Evolutionary conservation across 148 eudicot genomes (phyloP), one percentile per base, ranked within the genome.

Genomic region (Diospyros lotus): DNA sequence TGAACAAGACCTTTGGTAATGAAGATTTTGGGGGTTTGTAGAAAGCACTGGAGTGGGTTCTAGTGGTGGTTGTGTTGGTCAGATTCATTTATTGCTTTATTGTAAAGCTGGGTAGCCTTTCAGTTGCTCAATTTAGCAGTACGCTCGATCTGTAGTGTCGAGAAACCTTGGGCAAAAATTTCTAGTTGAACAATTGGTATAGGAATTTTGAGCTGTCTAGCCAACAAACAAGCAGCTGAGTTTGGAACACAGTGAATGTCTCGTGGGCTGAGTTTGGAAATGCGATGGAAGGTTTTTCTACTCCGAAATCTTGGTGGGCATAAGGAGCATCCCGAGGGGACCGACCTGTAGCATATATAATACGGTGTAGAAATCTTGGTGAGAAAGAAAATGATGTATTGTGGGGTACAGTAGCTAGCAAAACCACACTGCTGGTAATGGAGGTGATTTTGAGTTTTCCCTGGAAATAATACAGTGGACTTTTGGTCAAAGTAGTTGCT

Each of bases 391-490:
- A 58, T 14, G n/a, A 58, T 2, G 77, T 85, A 79, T 82, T 79
- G 41, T 52, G 64, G 65, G 76, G 63, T 75, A 64, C 50, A 64
- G 38, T 51, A 74, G 69, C 69, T 64, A 64, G 60, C 69, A 74
- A 64, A 74, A 64, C 15, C 46, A 74, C 72, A 12, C 59, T 63
- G 68, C 55, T 58, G 28, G 28, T 28, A 70, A 70, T 41, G 56
- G 73, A 73, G 43, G 41, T 65, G 66, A 43, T 62, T 51, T 28
- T 28, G 28, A 75, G 71, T 78, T 70, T 75, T 77, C 71, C 53
- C 63, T 58, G 79, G 71, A 73, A 86, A 86, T 82, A 84, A 84
- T 81, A 81, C 66, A 71, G 64, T 68, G 80, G 45, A 70, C 64
- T 64, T 75, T 79, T 77, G 66, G 74, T 67, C 69, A 28, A 28